Percentiles rank a stretch among this genome's conserved stretches.
Conservation (phyloP, 164 flowering plant genomes). For the Cinnamomum chago region DNA sequence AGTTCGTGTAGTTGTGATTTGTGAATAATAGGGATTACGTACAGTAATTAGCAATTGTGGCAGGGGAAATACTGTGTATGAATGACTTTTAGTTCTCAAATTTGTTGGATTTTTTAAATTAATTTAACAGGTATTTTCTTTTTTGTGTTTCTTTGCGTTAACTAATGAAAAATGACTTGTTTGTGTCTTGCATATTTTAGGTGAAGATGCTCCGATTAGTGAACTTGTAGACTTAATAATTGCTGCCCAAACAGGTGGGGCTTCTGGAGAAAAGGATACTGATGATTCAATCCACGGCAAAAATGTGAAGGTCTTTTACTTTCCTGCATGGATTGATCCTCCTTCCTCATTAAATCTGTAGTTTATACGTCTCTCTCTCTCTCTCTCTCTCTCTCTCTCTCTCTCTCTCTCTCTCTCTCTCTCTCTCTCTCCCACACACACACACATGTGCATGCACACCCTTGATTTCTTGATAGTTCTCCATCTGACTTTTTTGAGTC, state of each 20-base stretch:
- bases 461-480: too few species aligned
- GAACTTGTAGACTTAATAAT: conserved; percentile 71
- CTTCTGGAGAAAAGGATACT: conserved; percentile 23
- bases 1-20: too few species aligned
- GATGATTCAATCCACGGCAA: conserved; percentile 19
- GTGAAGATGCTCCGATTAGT: conserved; percentile 52
- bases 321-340: too few species aligned
- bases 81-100: neutral
- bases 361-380: too few species aligned
- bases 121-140: neutral
- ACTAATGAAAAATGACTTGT: conserved; percentile 1
- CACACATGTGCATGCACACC: too few species aligned
- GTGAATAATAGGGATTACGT: neutral
- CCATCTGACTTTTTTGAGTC: too few species aligned
- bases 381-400: too few species aligned
- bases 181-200: conserved; percentile 33
- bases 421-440: too few species aligned
- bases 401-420: too few species aligned
- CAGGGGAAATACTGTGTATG: neutral
- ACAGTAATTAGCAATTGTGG: neutral
- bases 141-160: neutral
- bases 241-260: conserved; percentile 61
- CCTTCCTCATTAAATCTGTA: too few species aligned
- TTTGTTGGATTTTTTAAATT: neutral
- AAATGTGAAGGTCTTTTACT: conserved; percentile 4